Evolutionary conservation across 805 yeast species (phyloP), one percentile per base, ranked within the genome.

Genomic region (Ogataea corticis): DNA sequence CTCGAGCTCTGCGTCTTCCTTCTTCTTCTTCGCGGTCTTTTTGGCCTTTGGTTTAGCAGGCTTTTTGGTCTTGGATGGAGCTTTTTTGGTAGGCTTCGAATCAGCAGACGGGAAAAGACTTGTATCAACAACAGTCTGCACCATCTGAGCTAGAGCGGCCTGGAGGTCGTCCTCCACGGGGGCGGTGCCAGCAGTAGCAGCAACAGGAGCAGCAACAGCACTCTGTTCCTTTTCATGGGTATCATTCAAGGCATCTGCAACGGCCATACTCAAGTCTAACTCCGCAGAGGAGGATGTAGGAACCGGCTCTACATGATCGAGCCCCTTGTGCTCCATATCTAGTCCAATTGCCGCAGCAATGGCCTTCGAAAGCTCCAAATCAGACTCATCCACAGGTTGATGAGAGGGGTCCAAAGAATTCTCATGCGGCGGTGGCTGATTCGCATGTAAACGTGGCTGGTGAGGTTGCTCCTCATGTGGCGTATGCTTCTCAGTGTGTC

Each of bases 101-200:
- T 33, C 35, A 3, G 35, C 11, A 23, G 42, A 44, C 11, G 54
- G 51, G 33, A 52, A 52, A 18, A 54, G 45, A 47, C 50, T 56
- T 13, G 58, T 57, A 25, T 75, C 74, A 21, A 78, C 80, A 16
- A 77, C 85, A 54, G 69, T 76, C 49, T 75, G 72, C 14, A 80
- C 83, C 66, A 79, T 75, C 48, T 76, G 78, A 2, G 78, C 81
- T 30, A 80, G 56, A 0, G 83, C 83, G 40, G 71, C 74, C 41
- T 80, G 76, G 40, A 77, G 68, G 3, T 70, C 75, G 45, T 70
- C 70, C 17, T 61, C 62, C 18, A 50, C 55, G 9, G 50, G 21
- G 23, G 48, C 23, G 34, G 33, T 15, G 18, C 49, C 34, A 10
- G 25, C 44, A 18, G 42, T 7, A n/a, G 48, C 11, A 15, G 36